phyloP scores from a whole-genome alignment of 306 rosid species.

The Datisca glomerata region DNA sequence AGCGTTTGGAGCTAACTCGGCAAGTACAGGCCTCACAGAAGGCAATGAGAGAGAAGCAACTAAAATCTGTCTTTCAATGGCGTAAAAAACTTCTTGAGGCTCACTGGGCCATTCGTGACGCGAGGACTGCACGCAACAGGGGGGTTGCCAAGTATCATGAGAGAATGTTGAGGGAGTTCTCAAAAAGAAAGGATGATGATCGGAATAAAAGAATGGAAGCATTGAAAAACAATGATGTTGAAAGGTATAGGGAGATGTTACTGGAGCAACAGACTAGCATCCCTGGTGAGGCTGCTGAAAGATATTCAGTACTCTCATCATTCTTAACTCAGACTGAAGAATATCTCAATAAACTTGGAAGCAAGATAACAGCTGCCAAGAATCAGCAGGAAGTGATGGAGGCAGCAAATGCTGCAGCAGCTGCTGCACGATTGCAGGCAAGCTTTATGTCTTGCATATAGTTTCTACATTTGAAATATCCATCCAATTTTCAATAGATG shows the following conservation, averaged over 20 bases:
- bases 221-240: constrained; percentile 91
- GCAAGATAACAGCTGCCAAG: constrained; percentile 88
- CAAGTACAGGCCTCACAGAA: constrained; percentile 90
- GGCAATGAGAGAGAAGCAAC: constrained; percentile 82
- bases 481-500: too few relatives aligned
- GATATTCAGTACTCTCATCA: constrained; percentile 91
- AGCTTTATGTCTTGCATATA: too few relatives aligned
- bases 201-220: constrained; percentile 95
- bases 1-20: constrained; percentile 79
- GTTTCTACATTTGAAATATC: too few relatives aligned
- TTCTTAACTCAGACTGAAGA: constrained; percentile 94
- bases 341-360: constrained; percentile 85
- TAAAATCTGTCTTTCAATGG: constrained; percentile 90
- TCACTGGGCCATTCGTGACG: constrained; percentile 96
- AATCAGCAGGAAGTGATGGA: constrained; percentile 88
- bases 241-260: constrained; percentile 93
- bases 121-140: constrained; percentile 88
- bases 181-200: constrained; percentile 89
- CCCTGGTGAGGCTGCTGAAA: constrained; percentile 87
- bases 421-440: constrained; percentile 90
- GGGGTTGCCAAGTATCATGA: constrained; percentile 99
- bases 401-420: constrained; percentile 84
- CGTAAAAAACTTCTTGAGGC: constrained; percentile 95
- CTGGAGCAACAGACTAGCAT: constrained; percentile 89
- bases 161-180: constrained; percentile 85